Percentiles rank a stretch among this genome's conserved stretches.
phyloP scores from a whole-genome alignment of 345 rosid genomes.

The Adansonia digitata region DNA sequence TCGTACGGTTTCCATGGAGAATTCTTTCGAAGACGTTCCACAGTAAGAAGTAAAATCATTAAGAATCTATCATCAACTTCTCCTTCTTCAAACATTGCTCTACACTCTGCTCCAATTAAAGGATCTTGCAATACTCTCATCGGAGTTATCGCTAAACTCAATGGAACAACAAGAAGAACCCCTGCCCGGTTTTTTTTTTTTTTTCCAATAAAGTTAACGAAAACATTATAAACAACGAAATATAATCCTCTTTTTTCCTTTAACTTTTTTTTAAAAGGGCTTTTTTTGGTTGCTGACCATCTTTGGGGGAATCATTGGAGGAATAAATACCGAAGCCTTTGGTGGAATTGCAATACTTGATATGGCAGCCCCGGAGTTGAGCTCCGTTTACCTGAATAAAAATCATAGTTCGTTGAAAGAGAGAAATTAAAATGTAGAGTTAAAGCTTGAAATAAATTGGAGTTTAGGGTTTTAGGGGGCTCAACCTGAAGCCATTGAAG shows the following conservation, averaged over 20 bases:
- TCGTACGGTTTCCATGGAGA: constrained; percentile 93
- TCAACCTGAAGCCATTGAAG: constrained; percentile 63
- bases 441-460: neutral
- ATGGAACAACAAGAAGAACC: constrained; percentile 69
- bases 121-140: constrained; percentile 97
- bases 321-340: constrained; percentile 79
- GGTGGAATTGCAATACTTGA: constrained; percentile 44
- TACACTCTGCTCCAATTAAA: constrained; percentile 75
- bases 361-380: constrained; percentile 64
- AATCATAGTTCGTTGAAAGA: neutral
- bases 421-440: neutral
- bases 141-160: constrained; percentile 83
- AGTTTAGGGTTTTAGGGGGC: neutral
- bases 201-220: neutral
- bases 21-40: constrained; percentile 69
- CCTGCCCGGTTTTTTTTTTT: constrained; percentile 37
- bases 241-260: no score
- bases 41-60: constrained; percentile 65
- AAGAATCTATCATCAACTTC: constrained; percentile 86
- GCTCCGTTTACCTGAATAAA: constrained; percentile 56
- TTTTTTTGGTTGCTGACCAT: constrained; percentile 20
- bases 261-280: neutral
- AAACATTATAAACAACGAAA: neutral
- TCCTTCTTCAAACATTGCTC: constrained; percentile 76
- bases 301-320: constrained; percentile 38